Evolutionary conservation across 805 yeast species (phyloP).

Genomic region (Yamadazyma phyllophila): DNA sequence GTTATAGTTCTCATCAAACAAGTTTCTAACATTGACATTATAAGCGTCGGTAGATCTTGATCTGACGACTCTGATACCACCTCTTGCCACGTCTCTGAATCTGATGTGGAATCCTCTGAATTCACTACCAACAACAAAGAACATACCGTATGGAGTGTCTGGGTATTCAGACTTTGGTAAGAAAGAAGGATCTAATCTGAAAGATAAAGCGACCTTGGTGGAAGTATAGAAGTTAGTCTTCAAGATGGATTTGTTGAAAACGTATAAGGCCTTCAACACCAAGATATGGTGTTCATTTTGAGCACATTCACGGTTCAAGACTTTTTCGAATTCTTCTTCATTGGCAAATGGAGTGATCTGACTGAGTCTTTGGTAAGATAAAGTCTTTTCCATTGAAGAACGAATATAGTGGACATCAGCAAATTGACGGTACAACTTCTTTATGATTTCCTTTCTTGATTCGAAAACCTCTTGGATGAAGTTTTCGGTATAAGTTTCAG

Average conservation of each 20-base stretch:
- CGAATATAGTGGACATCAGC: conserved; percentile 87
- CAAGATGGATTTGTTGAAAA: conserved; percentile 81
- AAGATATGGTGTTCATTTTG: conserved; percentile 78
- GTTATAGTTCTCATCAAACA: conserved; percentile 95
- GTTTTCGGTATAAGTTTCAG: conserved; percentile 88
- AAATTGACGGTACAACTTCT: conserved; percentile 84
- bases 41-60: conserved; percentile 85
- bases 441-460: conserved; percentile 65
- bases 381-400: conserved; percentile 66
- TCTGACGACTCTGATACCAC: conserved; percentile 94
- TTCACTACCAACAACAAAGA: conserved; percentile 92
- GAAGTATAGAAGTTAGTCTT: conserved; percentile 94
- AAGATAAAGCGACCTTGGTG: conserved; percentile 91
- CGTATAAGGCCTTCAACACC: conserved; percentile 77
- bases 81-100: conserved; percentile 95
- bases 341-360: conserved; percentile 70
- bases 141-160: conserved; percentile 90
- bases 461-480: conserved; percentile 77
- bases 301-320: conserved; percentile 66
- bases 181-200: conserved; percentile 83
- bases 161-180: conserved; percentile 87
- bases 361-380: conserved; percentile 84
- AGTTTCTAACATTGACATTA: conserved; percentile 75
- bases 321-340: conserved; percentile 70
- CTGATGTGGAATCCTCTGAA: conserved; percentile 97